These are phyloP conservation scores for Aspergillus caelatus DNA, from an alignment of 2,329 filamentous ascomycete species.

Conservation along the genomic window DNA sequence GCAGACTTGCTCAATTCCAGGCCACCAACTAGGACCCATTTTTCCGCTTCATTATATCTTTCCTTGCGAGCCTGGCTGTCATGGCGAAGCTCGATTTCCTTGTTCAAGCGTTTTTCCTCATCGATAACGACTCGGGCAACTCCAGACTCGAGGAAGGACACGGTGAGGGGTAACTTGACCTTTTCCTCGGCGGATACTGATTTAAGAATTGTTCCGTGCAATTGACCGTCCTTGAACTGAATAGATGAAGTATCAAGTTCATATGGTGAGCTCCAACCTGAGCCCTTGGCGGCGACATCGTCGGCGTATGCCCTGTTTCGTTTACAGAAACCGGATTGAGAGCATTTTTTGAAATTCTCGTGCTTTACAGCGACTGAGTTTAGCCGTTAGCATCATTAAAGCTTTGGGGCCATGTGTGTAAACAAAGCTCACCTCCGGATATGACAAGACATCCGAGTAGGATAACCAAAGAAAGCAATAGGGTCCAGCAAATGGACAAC, in stretches of 20 bases:
- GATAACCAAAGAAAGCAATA: conserved; percentile 62
- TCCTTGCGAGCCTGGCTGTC: conserved; percentile 85
- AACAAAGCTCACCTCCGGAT: conserved; percentile 61
- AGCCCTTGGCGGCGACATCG: conserved; percentile 64
- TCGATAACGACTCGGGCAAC: conserved; percentile 85
- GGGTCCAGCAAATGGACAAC: conserved; percentile 66
- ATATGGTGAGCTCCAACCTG: conserved; percentile 80
- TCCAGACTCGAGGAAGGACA: conserved; percentile 89
- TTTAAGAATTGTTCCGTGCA: conserved; percentile 83
- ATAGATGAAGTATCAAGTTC: conserved; percentile 71
- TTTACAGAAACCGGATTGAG: conserved; percentile 95
- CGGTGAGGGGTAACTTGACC: conserved; percentile 76
- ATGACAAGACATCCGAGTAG: conserved; percentile 63
- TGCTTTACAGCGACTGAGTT: conserved; percentile 80
- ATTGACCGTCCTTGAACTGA: conserved; percentile 75
- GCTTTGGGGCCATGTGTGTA: background rate
- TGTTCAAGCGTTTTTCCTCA: conserved; percentile 86
- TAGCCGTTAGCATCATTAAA: background rate
- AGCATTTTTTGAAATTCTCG: conserved; percentile 95
- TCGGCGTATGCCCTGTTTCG: conserved; percentile 91
- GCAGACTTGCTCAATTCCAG: conserved; percentile 72
- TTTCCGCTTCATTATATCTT: conserved; percentile 87
- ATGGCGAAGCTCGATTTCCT: conserved; percentile 84
- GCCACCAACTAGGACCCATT: conserved; percentile 84
- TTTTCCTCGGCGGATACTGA: conserved; percentile 68